Conservation (phyloP, 2,329 filamentous ascomycete species). For the Diaporthe ampelina region DNA sequence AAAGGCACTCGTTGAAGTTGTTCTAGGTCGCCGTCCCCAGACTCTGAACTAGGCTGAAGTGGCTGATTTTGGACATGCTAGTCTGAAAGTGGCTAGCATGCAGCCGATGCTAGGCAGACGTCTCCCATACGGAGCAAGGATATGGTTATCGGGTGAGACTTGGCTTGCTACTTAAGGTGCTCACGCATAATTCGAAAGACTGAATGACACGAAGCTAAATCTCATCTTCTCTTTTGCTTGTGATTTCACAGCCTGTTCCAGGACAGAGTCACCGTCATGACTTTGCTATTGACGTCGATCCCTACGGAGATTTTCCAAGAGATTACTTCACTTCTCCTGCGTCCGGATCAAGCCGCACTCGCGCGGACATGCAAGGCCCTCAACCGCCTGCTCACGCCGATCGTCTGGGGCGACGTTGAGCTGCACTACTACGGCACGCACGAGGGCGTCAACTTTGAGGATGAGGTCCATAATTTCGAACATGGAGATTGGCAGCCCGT, state of each 20-base stretch:
- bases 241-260: neutral
- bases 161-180: neutral
- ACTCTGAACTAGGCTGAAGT: neutral
- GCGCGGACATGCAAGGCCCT: neutral
- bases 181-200: neutral
- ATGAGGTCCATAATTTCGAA: neutral
- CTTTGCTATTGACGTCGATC: neutral
- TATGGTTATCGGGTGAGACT: neutral
- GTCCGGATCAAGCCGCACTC: conserved; percentile 8
- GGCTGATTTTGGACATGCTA: neutral
- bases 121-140: neutral
- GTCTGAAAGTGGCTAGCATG: neutral
- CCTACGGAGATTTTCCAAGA: neutral
- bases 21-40: neutral
- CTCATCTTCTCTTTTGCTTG: neutral
- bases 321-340: conserved; percentile 5
- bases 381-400: neutral
- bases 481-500: neutral
- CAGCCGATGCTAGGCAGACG: neutral
- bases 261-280: neutral
- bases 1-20: no score
- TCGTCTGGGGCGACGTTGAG: neutral
- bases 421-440: conserved; percentile 6
- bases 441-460: neutral
- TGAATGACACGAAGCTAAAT: neutral